These are phyloP conservation scores for Kodamaea sp. DNA, from an alignment of 1,139 yeast genomes.

Conservation along the genomic window DNA sequence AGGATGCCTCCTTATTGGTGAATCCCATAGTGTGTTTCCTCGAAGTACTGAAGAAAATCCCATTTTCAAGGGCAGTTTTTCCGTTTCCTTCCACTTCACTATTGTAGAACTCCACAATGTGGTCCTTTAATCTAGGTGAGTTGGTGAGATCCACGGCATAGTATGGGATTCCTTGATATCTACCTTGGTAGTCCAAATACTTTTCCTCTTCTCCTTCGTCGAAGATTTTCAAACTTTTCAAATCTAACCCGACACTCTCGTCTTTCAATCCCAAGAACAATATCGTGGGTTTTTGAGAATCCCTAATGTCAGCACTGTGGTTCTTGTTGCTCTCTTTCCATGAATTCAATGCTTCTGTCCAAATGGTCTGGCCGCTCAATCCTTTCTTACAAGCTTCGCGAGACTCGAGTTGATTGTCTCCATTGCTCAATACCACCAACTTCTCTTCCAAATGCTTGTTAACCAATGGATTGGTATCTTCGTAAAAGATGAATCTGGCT, in stretches of 20 bases:
- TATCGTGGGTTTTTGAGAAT: conserved; percentile 39
- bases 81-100: conserved; percentile 3
- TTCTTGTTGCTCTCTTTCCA: conserved; percentile 39
- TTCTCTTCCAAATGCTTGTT: conserved; percentile 30
- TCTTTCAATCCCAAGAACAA: conserved; percentile 74
- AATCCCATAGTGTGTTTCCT: conserved; percentile 40
- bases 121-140: conserved; percentile 24
- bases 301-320: conserved; percentile 34
- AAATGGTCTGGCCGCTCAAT: conserved; percentile 19
- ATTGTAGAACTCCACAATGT: conserved; percentile 19
- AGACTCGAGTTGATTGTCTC: conserved; percentile 24
- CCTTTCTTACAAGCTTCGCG: conserved; percentile 16
- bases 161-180: conserved; percentile 70
- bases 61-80: conserved; percentile 17
- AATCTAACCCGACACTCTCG: conserved; percentile 42
- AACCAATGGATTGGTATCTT: conserved; percentile 38
- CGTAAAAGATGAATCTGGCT: conserved; percentile 58
- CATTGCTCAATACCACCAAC: conserved; percentile 39
- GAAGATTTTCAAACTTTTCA: conserved; percentile 29
- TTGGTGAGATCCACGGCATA: conserved; percentile 71
- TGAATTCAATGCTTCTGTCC: conserved; percentile 25
- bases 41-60: conserved; percentile 33
- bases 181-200: conserved; percentile 44
- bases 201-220: conserved; percentile 28
- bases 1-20: conserved; percentile 54